Evolutionary conservation across 306 rosid genomes (phyloP), one percentile per base, ranked within the genome.

Genomic region (Acmispon strigosus): DNA sequence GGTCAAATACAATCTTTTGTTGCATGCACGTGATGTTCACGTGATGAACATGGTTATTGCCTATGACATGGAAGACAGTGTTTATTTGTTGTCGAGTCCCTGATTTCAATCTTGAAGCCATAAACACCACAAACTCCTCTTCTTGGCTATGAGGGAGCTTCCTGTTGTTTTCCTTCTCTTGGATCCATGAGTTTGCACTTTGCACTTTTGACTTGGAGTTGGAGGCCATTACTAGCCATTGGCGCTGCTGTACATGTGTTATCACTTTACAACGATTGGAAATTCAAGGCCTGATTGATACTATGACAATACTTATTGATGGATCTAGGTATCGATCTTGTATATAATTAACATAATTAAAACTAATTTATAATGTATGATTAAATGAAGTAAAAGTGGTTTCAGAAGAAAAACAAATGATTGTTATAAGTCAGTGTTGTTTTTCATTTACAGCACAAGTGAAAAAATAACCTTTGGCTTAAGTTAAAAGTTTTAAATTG

Each of bases 1-100:
- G 24, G 24, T 22, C 24, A 1, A 3, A 22, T 22, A 22, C 24
- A 22, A 22, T 22, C 24, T 27, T 27, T 72, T 47, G 43, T 34
- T 37, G 76, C 88, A 84, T 37, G 76, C 88, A 84, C 80, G 85
- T 79, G 88, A 79, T 37, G 44, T 61, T 79, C 86, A 84, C 69
- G 54, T 34, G 81, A 53, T 61, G 16, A 32, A 42, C 80, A 74
- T 72, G 85, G 68, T 37, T 75, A 49, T 12, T 76, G 87, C 84
- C 85, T 67, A 47, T 78, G 63, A 66, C 49, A 8, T 56, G 72
- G 78, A 75, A 74, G 83, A 78, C 84, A 78, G n/a, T n/a, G 73
- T 72, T 48, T 53, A 66, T 45, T 72, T 61, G 54, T 61, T 53
- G 17, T 45, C 9, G 37, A 32, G 8, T 37, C 39, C 36, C 53